Percentiles rank a stretch among this genome's conserved stretches.
Conservation (phyloP, 768 basidiomycete species). For the Rubroboletus pulcherrimus region DNA sequence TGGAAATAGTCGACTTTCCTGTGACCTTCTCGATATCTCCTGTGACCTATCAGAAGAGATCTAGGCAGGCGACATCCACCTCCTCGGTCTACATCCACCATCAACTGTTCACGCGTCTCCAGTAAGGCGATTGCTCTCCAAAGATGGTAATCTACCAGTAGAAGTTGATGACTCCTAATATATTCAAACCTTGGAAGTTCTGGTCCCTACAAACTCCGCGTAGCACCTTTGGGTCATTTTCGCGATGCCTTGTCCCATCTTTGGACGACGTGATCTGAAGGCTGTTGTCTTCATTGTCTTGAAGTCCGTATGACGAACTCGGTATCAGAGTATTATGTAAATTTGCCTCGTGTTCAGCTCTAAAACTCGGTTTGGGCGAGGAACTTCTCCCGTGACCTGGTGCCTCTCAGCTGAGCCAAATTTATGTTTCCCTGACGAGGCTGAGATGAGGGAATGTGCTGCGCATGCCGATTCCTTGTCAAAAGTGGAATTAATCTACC, state of each 20-base stretch:
- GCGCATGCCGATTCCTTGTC: background rate
- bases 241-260: conserved; percentile 6
- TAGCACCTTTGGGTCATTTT: conserved; percentile 6
- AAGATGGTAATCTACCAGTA: conserved; percentile 3
- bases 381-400: conserved; percentile 1
- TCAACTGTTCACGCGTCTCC: conserved; percentile 4
- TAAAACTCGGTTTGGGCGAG: conserved; percentile 6
- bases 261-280: conserved; percentile 8
- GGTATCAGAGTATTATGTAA: background rate
- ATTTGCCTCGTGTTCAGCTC: conserved; percentile 16
- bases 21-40: conserved; percentile 10
- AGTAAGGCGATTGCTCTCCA: conserved; percentile 15
- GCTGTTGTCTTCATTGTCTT: conserved; percentile 9
- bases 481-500: background rate
- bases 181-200: conserved; percentile 8
- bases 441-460: background rate
- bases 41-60: conserved; percentile 7
- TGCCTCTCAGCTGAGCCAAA: background rate
- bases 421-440: conserved; percentile 1
- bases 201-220: conserved; percentile 20
- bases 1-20: conserved; percentile 2
- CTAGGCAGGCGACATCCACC: conserved; percentile 9
- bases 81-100: conserved; percentile 26
- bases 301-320: conserved; percentile 12
- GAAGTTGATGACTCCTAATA: background rate